phyloP scores from a whole-genome alignment of 164 flowering plant genomes.

The Berberis thunbergii region DNA sequence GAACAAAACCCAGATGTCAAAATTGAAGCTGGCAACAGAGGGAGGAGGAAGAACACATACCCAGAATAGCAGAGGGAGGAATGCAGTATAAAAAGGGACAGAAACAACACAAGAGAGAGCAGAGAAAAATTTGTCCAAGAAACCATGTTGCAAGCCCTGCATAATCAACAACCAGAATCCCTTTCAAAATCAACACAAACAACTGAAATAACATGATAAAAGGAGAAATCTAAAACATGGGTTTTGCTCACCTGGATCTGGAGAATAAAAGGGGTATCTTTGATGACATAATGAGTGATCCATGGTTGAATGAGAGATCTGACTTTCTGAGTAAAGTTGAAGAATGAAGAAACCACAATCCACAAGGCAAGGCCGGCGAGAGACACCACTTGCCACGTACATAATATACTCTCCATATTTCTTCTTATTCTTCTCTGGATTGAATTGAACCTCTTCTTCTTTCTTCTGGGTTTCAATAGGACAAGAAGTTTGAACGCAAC shows the following conservation, averaged over 20 bases:
- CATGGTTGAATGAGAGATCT: constrained; percentile 75
- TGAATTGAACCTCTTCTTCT: no score
- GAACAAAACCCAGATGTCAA: background rate
- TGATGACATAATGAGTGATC: constrained; percentile 47
- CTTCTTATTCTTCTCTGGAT: background rate
- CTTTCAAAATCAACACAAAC: constrained; percentile 1
- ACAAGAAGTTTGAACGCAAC: no score
- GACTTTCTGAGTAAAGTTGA: constrained; percentile 54
- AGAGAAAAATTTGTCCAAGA: constrained; percentile 71
- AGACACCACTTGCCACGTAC: constrained; percentile 51
- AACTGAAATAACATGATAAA: background rate
- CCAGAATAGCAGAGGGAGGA: constrained; percentile 96
- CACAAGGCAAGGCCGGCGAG: constrained; percentile 46
- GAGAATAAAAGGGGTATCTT: constrained; percentile 47
- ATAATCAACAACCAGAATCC: constrained; percentile 13
- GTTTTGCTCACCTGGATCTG: constrained; percentile 63
- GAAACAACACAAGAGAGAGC: constrained; percentile 87
- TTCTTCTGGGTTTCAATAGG: no score
- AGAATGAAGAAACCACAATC: constrained; percentile 49
- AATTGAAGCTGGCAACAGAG: background rate
- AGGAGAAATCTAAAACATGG: background rate
- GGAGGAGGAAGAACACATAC: constrained; percentile 28
- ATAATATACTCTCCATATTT: constrained; percentile 44
- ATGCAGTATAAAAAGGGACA: constrained; percentile 95
- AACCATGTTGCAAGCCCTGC: constrained; percentile 67